Percentiles rank a stretch among this genome's conserved stretches.
phyloP scores from a whole-genome alignment of 495 filamentous ascomycete genomes.

The Penicillium waksmanii region DNA sequence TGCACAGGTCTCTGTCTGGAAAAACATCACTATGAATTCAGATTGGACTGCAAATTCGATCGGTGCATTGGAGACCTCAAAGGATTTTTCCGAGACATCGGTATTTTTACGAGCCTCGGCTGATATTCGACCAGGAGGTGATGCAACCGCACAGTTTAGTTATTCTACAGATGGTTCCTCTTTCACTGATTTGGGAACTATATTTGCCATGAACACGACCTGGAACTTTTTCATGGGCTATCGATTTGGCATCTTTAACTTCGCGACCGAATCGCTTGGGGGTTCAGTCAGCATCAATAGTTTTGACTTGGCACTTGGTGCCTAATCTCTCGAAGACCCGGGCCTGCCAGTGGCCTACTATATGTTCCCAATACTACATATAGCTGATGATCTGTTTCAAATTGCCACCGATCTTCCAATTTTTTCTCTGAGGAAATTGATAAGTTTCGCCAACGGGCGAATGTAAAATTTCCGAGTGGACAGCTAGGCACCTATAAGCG shows the following conservation, averaged over 20 bases:
- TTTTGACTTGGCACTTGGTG: constrained; percentile 3
- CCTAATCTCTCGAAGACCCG: background rate
- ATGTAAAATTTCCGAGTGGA: no score
- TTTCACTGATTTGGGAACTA: constrained; percentile 46
- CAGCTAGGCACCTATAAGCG: no score
- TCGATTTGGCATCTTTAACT: constrained; percentile 61
- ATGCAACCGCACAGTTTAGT: constrained; percentile 44
- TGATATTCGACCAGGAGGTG: constrained; percentile 43
- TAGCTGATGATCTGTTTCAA: no score
- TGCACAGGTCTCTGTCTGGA: constrained; percentile 26
- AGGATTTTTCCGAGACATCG: constrained; percentile 28
- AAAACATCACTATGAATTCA: constrained; percentile 23
- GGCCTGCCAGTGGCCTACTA: no score
- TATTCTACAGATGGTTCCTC: constrained; percentile 55
- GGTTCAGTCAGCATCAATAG: constrained; percentile 39
- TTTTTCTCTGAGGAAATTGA: no score
- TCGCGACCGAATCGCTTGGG: constrained; percentile 55
- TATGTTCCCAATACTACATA: no score
- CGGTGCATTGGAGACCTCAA: constrained; percentile 26
- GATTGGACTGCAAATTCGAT: constrained; percentile 46
- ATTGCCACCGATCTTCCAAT: no score
- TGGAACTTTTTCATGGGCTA: constrained; percentile 60
- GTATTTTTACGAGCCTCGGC: constrained; percentile 49
- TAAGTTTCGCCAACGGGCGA: no score
- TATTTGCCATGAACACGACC: constrained; percentile 44